Percentiles rank a stretch among this genome's conserved stretches.
These are phyloP conservation scores for Asterophora parasitica DNA, from an alignment of 768 basidiomycete genomes.

Conservation along the genomic window DNA sequence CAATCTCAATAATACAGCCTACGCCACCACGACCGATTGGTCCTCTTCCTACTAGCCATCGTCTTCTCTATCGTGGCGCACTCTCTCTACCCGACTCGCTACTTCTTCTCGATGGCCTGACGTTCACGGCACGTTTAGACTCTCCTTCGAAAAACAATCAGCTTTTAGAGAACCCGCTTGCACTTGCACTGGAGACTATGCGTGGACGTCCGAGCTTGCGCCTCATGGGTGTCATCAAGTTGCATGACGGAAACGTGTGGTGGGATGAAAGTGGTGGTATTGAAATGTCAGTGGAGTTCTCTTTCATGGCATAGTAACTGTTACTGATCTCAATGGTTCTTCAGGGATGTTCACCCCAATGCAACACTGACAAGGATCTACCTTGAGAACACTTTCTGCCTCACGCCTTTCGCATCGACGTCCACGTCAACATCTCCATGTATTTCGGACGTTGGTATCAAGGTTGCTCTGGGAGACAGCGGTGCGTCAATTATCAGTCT, in stretches of 20 bases:
- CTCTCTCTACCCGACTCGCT: constrained; percentile 71
- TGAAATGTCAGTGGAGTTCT: constrained; percentile 24
- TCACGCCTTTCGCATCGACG: constrained; percentile 32
- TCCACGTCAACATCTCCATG: constrained; percentile 18
- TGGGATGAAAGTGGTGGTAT: constrained; percentile 55
- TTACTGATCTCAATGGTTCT: neutral
- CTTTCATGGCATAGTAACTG: neutral
- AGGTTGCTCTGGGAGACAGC: constrained; percentile 65
- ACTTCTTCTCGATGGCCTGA: constrained; percentile 67
- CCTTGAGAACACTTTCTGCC: constrained; percentile 68
- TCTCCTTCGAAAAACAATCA: constrained; percentile 32
- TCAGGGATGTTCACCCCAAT: constrained; percentile 66
- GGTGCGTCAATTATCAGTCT: constrained; percentile 34
- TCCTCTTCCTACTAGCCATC: constrained; percentile 26
- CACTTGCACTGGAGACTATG: constrained; percentile 76
- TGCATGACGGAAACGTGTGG: constrained; percentile 45
- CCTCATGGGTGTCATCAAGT: constrained; percentile 47
- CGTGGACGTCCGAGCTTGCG: constrained; percentile 63
- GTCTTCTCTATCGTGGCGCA: constrained; percentile 72
- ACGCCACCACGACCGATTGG: constrained; percentile 18
- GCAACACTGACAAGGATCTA: constrained; percentile 59
- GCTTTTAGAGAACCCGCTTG: constrained; percentile 63
- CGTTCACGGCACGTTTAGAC: constrained; percentile 53
- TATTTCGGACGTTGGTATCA: constrained; percentile 53
- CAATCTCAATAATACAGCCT: constrained; percentile 14